These are phyloP conservation scores for Solanum etuberosum DNA, from an alignment of 257 asterid species.

Conservation along the genomic window DNA sequence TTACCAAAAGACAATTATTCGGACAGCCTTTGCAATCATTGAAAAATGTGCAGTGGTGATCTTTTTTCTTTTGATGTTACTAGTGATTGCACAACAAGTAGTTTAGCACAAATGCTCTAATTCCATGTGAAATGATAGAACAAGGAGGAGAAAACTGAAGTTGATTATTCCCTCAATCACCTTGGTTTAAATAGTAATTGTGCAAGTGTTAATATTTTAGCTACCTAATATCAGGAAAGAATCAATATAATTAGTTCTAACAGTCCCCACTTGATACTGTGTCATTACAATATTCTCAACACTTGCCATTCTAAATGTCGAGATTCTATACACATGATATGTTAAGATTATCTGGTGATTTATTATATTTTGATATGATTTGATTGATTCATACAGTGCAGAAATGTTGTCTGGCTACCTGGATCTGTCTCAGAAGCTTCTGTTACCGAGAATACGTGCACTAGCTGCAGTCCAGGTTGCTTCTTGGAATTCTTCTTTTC, in stretches of 20 bases:
- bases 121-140: neutral
- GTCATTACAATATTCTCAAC: neutral
- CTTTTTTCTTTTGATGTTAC: neutral
- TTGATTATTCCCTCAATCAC: neutral
- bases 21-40: neutral
- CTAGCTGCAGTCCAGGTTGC: constrained; percentile 79
- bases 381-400: constrained; percentile 46
- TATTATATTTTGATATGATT: neutral
- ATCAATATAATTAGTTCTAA: neutral
- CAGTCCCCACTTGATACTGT: neutral
- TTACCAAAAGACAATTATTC: neutral
- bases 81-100: neutral
- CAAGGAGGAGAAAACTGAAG: neutral
- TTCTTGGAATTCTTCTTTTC: neutral
- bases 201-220: neutral
- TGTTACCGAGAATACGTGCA: constrained; percentile 58
- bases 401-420: constrained; percentile 95
- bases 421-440: constrained; percentile 73
- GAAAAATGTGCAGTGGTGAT: neutral
- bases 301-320: neutral
- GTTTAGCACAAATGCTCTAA: neutral
- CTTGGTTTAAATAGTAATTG: neutral
- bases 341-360: neutral
- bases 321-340: neutral
- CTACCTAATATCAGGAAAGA: neutral